These are phyloP conservation scores for Oryza meridionalis DNA, from an alignment of 176 grass and related monocot genomes.

Conservation along the genomic window DNA sequence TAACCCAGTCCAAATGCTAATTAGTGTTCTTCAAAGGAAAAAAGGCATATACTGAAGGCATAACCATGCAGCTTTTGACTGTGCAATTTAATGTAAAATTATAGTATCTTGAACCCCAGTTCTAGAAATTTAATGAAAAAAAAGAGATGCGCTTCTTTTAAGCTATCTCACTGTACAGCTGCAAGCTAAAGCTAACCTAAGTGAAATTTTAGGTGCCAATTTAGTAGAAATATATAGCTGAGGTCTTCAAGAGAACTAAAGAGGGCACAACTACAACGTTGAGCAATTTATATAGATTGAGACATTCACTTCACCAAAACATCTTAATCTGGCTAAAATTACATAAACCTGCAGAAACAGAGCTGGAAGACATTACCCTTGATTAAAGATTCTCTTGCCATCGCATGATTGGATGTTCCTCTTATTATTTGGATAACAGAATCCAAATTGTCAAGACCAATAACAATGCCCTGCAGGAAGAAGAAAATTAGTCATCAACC, in stretches of 20 bases:
- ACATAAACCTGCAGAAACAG: conserved; percentile 12
- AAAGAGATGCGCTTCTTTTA: conserved; percentile 7
- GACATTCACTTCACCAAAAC: conserved; percentile 25
- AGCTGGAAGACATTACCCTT: conserved; percentile 54
- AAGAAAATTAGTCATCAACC: conserved; percentile 31
- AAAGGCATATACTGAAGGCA: background rate
- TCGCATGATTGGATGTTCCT: conserved; percentile 64
- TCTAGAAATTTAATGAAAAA: background rate
- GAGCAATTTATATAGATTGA: background rate
- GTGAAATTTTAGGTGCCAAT: background rate
- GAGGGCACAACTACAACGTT: background rate
- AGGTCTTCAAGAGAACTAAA: conserved; percentile 32
- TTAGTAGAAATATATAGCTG: conserved; percentile 4
- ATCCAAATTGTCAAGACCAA: conserved; percentile 98
- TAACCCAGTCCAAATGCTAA: conserved; percentile 2
- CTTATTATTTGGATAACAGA: conserved; percentile 82
- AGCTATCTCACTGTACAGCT: background rate
- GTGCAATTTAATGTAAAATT: background rate
- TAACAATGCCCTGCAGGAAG: conserved; percentile 79
- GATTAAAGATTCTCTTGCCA: conserved; percentile 68
- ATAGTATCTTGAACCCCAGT: background rate
- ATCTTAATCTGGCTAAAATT: conserved; percentile 5
- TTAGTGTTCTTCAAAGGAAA: conserved; percentile 12
- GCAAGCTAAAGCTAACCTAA: background rate
- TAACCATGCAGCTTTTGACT: background rate